A percentile compares a stretch with the other conserved stretches of the same genome.
Evolutionary conservation across 2,329 filamentous ascomycete species (phyloP).

Genomic region (Ophiostoma montium): DNA sequence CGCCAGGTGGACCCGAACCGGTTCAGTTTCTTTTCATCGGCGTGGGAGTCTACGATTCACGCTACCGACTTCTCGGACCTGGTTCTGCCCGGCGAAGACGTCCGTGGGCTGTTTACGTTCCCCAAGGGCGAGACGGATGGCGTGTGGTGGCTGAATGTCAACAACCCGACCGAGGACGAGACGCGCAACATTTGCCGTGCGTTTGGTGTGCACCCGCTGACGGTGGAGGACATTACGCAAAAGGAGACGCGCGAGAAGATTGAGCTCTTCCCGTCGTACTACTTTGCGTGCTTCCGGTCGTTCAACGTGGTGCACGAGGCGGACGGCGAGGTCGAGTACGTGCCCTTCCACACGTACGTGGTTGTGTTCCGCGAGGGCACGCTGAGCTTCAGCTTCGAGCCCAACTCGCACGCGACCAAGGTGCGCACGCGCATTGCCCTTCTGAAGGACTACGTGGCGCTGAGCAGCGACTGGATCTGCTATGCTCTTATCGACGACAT

Average conservation of each 20-base stretch:
- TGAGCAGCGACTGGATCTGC: constrained; percentile 97
- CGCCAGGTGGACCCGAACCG: constrained; percentile 52
- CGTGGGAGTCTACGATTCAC: constrained; percentile 85
- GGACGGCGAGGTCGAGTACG: constrained; percentile 67
- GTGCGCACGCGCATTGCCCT: constrained; percentile 86
- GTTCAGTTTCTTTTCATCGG: constrained; percentile 95
- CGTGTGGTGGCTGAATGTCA: constrained; percentile 98
- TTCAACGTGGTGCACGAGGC: constrained; percentile 72
- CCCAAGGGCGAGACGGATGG: constrained; percentile 53
- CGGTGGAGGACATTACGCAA: constrained; percentile 88
- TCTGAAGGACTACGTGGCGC: constrained; percentile 84
- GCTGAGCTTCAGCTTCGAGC: constrained; percentile 83
- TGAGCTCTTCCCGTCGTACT: constrained; percentile 92
- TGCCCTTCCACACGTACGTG: constrained; percentile 93
- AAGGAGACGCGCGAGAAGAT: constrained; percentile 97
- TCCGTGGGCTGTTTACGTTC: constrained; percentile 69
- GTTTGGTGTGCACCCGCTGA: constrained; percentile 90
- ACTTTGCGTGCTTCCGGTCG: constrained; percentile 94
- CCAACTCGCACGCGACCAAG: constrained; percentile 73
- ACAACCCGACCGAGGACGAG: constrained; percentile 80
- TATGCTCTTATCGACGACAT: constrained; percentile 98
- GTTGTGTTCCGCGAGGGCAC: constrained; percentile 93
- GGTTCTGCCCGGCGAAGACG: constrained; percentile 75
- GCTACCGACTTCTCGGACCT: constrained; percentile 78
- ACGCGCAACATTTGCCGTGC: constrained; percentile 79